phyloP scores from a whole-genome alignment of 2,329 filamentous ascomycete species.

The Septoria petroselini region DNA sequence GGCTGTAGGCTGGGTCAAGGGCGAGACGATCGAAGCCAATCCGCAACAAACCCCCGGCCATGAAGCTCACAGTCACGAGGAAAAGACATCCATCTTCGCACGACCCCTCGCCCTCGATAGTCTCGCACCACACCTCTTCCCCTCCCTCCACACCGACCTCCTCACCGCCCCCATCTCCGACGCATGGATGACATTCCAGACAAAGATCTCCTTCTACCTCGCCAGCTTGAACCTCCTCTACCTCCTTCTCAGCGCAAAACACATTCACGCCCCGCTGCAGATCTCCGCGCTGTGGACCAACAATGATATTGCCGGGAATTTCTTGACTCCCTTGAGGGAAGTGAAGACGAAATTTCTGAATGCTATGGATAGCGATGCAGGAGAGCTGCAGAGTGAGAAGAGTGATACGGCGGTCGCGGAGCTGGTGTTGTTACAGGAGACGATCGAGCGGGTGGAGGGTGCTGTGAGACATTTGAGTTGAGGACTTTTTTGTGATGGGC shows the following conservation, averaged over 20 bases:
- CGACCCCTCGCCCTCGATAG: slow-evolving; percentile 48
- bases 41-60: slow-evolving; percentile 23
- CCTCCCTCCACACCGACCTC: slow-evolving; percentile 46
- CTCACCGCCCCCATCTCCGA: slow-evolving; percentile 40
- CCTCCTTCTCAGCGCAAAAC: slow-evolving; percentile 51
- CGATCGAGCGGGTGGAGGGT: slow-evolving; percentile 34
- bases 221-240: slow-evolving; percentile 59
- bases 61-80: slow-evolving; percentile 10
- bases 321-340: slow-evolving; percentile 44
- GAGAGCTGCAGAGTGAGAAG: slow-evolving; percentile 40
- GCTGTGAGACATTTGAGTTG: slow-evolving; percentile 33
- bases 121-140: slow-evolving; percentile 54
- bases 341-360: slow-evolving; percentile 39
- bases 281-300: slow-evolving; percentile 45
- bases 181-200: slow-evolving; percentile 47
- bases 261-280: slow-evolving; percentile 48
- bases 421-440: slow-evolving; percentile 35
- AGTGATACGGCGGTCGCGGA: slow-evolving; percentile 39
- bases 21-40: slow-evolving; percentile 54
- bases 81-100: slow-evolving; percentile 44
- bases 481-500: too few species aligned
- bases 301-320: slow-evolving; percentile 43
- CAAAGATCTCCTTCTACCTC: slow-evolving; percentile 54
- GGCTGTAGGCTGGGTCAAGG: slow-evolving; percentile 60
- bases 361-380: slow-evolving; percentile 37